Evolutionary conservation across 352 stramenopile species (phyloP), one percentile per base, ranked within the genome.

Genomic region (Globisporangium spiculum): DNA sequence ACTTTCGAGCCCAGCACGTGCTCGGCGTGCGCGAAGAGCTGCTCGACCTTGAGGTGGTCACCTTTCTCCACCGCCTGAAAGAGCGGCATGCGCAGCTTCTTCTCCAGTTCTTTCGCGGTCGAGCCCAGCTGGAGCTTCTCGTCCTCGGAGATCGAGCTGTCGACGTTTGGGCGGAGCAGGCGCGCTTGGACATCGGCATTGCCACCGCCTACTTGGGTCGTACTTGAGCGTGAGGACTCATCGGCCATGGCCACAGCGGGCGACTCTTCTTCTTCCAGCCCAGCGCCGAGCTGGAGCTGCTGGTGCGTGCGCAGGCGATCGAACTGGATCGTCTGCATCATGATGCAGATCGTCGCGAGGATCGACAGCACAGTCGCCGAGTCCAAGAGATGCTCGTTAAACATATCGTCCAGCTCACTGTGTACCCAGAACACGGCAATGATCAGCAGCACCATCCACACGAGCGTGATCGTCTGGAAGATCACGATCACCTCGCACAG

Each of bases 401-500:
- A 79, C 68, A 89, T 46, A n/a, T 79, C 69, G 55, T 74, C 74
- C 59, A 88, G 69, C 18, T 90, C 74, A 56, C 75, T 71, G 50
- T 84, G 84, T 0, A 66, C 73, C 75, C 81, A 80, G 52, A 87
- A 86, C 10, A 86, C 60, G 20, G 58, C 64, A 22, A 84, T 58
- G 56, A 83, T 65, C 10, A 92, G 70, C 16, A 85, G 22, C 7
- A 88, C 71, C 46, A 88, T 76, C 69, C 70, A 89, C 22, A 73
- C 54, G 52, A 91, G 74, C 36, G 75, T 81, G 46, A 86, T 68
- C 2, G 70, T 87, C 63, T 91, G 80, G 20, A 91, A 67, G 54
- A 92, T 73, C 30, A 90, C 76, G 65, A 89, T 69, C n/a, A 79
- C 64, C 56, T 95, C 87, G 66, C 88, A 90, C n/a, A 88, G 41